Evolutionary conservation across 352 stramenopile genomes (phyloP), one percentile per base, ranked within the genome.

Genomic region (Thalassiosira hispida): DNA sequence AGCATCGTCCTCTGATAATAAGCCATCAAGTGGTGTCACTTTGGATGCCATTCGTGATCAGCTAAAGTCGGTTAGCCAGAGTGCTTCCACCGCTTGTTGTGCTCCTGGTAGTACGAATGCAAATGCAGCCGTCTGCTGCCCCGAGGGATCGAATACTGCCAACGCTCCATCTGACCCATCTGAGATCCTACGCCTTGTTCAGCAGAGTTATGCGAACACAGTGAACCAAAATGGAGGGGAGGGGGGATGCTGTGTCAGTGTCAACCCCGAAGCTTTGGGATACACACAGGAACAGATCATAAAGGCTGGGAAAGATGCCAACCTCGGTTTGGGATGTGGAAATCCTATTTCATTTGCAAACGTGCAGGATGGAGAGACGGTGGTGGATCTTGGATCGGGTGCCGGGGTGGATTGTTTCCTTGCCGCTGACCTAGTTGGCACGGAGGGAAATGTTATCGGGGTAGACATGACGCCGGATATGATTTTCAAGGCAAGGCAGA

Each of bases 381-480:
- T 97, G 7, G 79, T 97, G 12, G 93, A 97, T 78, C 77, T 97
- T 0, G 93, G 94, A 14, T 94, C 73, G 42, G 93, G 93, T 22
- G 92, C 89, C 16, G 94, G 94, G 16, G 84, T 94, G 22, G 93
- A 97, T 72, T 89, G 81, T 23, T 97, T 95, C 79, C 51, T 89
- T 4, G 83, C 93, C 1, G 88, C 79, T 0, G 68, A 85, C 57
- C 74, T 94, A 4, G 93, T 96, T 0, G 94, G 94, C 9, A 18
- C 61, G 1, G 59, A 72, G 8, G 94, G 94, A 0, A 78, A 59
- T 18, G 84, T 95, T 12, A 93, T 94, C n/a, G 94, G 93, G 16
- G 90, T 96, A 16, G 93, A 96, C 75, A 95, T 96, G 84, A 96
- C 92, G 23, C 92, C 94, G 7, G 91, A 96, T 72, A 95, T 96